These are phyloP conservation scores for Spergularia bocconei DNA, from an alignment of 148 eudicot genomes.

Conservation along the genomic window DNA sequence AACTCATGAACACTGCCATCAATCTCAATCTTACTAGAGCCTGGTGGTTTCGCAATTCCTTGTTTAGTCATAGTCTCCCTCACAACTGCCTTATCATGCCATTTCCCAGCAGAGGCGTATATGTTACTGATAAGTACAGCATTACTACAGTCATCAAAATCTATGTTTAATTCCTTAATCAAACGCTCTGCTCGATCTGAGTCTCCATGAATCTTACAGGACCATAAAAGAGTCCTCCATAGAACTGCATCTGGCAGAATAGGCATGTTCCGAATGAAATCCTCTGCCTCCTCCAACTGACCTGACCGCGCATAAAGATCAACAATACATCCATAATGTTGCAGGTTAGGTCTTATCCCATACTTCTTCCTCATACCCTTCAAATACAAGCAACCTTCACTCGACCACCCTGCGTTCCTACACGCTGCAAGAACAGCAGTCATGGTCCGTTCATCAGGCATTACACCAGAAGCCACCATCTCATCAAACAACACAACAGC, in stretches of 20 bases:
- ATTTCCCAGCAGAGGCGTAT: constrained; percentile 42
- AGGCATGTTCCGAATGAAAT: constrained; percentile 39
- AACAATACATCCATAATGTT: constrained; percentile 51
- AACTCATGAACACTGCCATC: constrained; percentile 41
- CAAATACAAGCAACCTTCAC: constrained; percentile 31
- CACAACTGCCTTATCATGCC: constrained; percentile 42
- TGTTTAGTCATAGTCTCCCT: constrained; percentile 37
- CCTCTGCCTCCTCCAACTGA: constrained; percentile 39
- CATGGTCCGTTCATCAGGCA: constrained; percentile 49
- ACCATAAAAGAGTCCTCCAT: constrained; percentile 49
- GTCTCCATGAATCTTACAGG: constrained; percentile 47
- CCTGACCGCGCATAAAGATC: constrained; percentile 51
- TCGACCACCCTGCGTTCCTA: constrained; percentile 45
- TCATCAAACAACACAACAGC: constrained; percentile 32
- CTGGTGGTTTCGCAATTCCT: constrained; percentile 45
- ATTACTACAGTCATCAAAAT: constrained; percentile 34
- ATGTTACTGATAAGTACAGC: constrained; percentile 43
- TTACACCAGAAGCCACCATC: constrained; percentile 33
- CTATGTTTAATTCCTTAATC: constrained; percentile 31
- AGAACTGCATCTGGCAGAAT: constrained; percentile 41
- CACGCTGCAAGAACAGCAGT: constrained; percentile 48
- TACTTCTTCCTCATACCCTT: constrained; percentile 29
- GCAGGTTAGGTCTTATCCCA: constrained; percentile 40
- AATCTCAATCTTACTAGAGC: constrained; percentile 44
- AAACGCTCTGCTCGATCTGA: constrained; percentile 41